Base-by-base conservation (phyloP, 2,329 filamentous ascomycete species). In the Penicillium crustosum region DNA sequence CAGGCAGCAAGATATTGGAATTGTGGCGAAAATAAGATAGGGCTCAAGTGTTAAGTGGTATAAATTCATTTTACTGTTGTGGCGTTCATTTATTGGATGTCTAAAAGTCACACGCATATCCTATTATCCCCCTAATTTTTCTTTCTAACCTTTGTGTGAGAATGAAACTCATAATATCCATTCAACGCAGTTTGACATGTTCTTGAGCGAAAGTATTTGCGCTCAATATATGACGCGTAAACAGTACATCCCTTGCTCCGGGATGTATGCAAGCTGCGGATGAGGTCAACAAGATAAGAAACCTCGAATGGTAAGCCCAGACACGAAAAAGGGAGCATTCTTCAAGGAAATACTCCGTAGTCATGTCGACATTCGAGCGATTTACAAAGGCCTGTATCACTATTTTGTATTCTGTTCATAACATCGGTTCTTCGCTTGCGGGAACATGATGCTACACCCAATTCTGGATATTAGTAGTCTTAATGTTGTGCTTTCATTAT, bases 391-490 rank as follows among this genome's bases (percentile, higher is more conserved):
- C 35, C 12, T 5, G 35, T 39, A 50, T 49, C 33, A 19, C 31
- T 10, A 29, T 36, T 39, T 8, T 36, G n/a, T 17, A 19, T 44
- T 10, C 21, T 38, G 12, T 45, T 35, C 36, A 38, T 36, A 25
- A 21, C 17, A 21, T 31, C 19, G 17, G 45, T 43, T 36, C 17
- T 35, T 27, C 27, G 25, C 33, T 13, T 25, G 33, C 38, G 19
- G 35, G 49, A 42, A 38, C 60, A 68, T 47, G 45, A 75, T 75
- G 72, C 65, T 73, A 51, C 69, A 70, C 53, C 72, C 73, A 7
- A 68, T 70, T 48, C 67, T 76, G 44, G 73, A 75, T 55, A 45
- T 74, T 8, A 73, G 66, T 58, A 66, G 68, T 60, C 60, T 75
- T 19, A 76, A 76, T 55, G 60, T 75, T 55, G 64, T 70, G 19